Percentiles rank a stretch among this genome's conserved stretches.
These are phyloP conservation scores for Pleurotus salmoneostramineus DNA, from an alignment of 768 basidiomycete species.

Conservation along the genomic window DNA sequence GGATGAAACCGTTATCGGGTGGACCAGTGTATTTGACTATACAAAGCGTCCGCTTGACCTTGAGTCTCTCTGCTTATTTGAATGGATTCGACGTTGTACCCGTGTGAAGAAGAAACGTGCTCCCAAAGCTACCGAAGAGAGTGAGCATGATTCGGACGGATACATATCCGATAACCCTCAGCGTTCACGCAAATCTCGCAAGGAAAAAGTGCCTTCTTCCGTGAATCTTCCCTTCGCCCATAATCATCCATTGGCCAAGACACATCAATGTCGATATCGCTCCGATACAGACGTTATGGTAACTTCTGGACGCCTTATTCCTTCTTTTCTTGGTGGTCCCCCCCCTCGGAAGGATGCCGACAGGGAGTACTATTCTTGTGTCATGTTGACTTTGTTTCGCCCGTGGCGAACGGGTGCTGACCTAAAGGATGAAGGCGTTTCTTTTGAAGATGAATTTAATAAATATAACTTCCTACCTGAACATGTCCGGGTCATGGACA, in stretches of 20 bases:
- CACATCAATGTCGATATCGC: no score
- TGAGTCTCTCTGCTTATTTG: constrained; percentile 21
- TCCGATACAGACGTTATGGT: no score
- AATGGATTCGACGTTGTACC: constrained; percentile 18
- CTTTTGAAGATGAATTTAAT: constrained; percentile 20
- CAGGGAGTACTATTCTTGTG: constrained; percentile 24
- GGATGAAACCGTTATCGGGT: constrained; percentile 8
- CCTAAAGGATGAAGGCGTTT: constrained; percentile 14
- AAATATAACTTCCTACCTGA: constrained; percentile 6
- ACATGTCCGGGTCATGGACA: constrained; percentile 14
- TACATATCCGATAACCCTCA: no score
- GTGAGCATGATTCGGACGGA: no score
- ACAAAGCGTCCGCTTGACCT: constrained; percentile 18
- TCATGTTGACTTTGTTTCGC: constrained; percentile 29
- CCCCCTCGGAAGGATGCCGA: constrained; percentile 28
- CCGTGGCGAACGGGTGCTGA: constrained; percentile 26
- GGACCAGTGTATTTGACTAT: constrained; percentile 22
- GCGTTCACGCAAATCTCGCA: no score
- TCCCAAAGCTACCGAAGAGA: no score
- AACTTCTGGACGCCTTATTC: neutral
- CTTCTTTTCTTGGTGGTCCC: constrained; percentile 25
- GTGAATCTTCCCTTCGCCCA: no score
- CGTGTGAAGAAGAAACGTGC: constrained; percentile 7
- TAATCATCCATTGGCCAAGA: no score
- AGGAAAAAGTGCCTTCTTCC: no score